Evolutionary conservation across 768 basidiomycete species (phyloP), one percentile per base, ranked within the genome.

Genomic region (Mycena vulgaris): DNA sequence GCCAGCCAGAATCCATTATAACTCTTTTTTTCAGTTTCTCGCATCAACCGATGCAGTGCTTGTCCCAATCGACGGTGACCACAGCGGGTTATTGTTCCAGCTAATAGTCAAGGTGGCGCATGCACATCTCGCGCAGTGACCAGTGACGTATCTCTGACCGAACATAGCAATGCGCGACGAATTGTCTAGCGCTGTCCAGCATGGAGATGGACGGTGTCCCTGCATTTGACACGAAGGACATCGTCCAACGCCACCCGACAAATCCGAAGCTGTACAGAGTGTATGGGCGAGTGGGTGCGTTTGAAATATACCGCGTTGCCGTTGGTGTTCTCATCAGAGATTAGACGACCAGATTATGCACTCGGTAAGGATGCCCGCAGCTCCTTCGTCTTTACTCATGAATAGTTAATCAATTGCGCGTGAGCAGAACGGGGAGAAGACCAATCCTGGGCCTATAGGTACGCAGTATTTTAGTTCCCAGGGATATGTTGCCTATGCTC

Each of bases 271-370:
- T 65, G 40, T 65, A 65, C 30, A 45, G 53, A 10, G 30, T 65
- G 11, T 65, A 65, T 65, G 63, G 53, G 40, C 63, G 63, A n/a
- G 23, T 47, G 56, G 63, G 63, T 47, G 23, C n/a, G 63, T 47
- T 27, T 19, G 10, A 25, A 19, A 28, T 27, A 5, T 13, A 37
- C 6, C 6, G 8, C 14, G 35, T 37, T 37, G 6, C 6, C 14
- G 35, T 14, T 37, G 35, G 35, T 6, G 14, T 37, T 37, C 35
- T 14, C 35, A 37, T 37, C 14, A 37, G 6, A 6, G 35, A 37
- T 6, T 14, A 37, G 35, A 37, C 14, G 35, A 37, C 35, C 35
- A 37, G 35, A 37, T 37, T 37, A 37, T 37, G 35, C 35, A 37
- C 35, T 37, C 35, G 6, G 35, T 37, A 14, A 37, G 35, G 14